phyloP scores from a whole-genome alignment of 1,284 basidiomycete species.

The Rhodotorula sp. region DNA sequence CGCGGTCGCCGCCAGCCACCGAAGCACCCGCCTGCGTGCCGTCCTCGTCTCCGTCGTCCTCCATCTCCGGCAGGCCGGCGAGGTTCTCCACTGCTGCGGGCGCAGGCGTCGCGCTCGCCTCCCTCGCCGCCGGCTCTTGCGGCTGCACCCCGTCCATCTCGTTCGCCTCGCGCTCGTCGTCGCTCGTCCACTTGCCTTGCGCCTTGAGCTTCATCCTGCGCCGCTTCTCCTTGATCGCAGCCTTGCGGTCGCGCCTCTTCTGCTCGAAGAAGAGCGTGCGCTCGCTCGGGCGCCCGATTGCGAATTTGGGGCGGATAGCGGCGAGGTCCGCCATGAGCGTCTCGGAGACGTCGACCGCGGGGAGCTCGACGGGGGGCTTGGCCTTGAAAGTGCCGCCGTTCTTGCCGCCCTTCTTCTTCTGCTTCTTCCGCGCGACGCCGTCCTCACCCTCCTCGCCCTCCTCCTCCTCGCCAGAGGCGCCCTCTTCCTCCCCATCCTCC shows the following conservation, averaged over 20 bases:
- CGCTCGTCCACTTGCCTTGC: not conserved
- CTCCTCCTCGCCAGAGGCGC: not conserved
- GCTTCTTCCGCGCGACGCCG: not conserved
- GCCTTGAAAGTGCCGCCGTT: not conserved
- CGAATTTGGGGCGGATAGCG: constrained; percentile 11
- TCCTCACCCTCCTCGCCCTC: not conserved
- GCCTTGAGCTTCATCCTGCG: constrained; percentile 21
- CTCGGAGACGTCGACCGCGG: constrained; percentile 23
- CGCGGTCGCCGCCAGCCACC: not conserved
- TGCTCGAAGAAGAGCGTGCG: constrained; percentile 23
- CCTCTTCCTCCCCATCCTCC: not conserved
- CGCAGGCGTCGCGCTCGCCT: not conserved
- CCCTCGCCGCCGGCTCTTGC: not conserved
- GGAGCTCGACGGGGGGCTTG: constrained; percentile 7
- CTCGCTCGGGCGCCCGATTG: constrained; percentile 23
- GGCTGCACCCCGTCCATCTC: not conserved
- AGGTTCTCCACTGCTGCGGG: not conserved
- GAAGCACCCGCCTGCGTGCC: not conserved
- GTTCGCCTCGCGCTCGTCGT: no score
- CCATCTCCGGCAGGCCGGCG: not conserved
- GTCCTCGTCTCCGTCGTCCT: constrained; percentile 10
- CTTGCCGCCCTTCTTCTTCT: not conserved
- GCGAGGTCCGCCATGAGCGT: constrained; percentile 40
- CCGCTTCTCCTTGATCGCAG: constrained; percentile 21
- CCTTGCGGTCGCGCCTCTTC: constrained; percentile 14